Evolutionary conservation across 192 early-diverging fungal species (phyloP).

Genomic region (Pilobolus umbonatus): DNA sequence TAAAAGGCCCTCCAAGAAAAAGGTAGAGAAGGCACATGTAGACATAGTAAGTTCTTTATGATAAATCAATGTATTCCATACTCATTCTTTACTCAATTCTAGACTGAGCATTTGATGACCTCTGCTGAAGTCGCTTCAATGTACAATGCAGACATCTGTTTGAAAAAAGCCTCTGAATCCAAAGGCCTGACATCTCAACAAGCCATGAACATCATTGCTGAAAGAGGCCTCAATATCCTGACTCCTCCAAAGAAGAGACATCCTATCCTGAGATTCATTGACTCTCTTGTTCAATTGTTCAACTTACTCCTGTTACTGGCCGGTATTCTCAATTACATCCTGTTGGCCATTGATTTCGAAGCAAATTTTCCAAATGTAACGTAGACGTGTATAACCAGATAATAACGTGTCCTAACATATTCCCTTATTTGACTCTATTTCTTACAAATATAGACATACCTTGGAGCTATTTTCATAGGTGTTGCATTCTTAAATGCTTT

Average conservation of each 20-base stretch:
- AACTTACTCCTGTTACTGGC: constrained; percentile 84
- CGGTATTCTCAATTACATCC: constrained; percentile 76
- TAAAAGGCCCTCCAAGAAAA: constrained; percentile 15
- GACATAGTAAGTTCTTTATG: constrained; percentile 47
- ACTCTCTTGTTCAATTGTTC: constrained; percentile 75
- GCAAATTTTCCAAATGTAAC: constrained; percentile 76
- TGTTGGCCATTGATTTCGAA: constrained; percentile 71
- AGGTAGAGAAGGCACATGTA: constrained; percentile 25
- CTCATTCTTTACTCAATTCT: constrained; percentile 2
- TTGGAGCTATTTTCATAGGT: constrained; percentile 82
- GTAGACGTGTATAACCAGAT: neutral
- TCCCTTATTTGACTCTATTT: neutral
- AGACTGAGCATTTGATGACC: constrained; percentile 49
- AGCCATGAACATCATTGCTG: constrained; percentile 58
- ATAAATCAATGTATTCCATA: neutral
- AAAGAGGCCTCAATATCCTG: constrained; percentile 81
- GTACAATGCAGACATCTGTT: constrained; percentile 43
- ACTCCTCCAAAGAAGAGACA: constrained; percentile 83
- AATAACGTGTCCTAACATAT: too few species aligned
- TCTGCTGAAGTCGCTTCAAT: constrained; percentile 40
- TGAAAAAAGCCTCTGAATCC: constrained; percentile 60
- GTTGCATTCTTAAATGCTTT: constrained; percentile 88
- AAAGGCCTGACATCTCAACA: constrained; percentile 59
- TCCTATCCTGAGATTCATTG: constrained; percentile 68
- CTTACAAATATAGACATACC: constrained; percentile 61